Conservation (phyloP, 305 asterid genomes). For the Fraxinus latifolia region DNA sequence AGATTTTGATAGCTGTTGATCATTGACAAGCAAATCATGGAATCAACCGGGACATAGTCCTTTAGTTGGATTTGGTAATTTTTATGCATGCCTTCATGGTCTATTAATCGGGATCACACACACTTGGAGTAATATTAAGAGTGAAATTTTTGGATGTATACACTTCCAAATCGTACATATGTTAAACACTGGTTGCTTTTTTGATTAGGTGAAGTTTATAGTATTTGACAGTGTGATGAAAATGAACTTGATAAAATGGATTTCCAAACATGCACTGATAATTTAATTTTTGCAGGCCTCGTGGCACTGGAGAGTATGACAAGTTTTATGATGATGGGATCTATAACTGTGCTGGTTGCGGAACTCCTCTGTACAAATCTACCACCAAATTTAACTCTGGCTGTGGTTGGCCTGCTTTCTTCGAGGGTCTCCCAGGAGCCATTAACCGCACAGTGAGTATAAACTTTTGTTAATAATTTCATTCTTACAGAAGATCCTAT, state of each 20-base stretch:
- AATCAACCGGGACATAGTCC: not conserved
- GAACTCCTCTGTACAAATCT: constrained; percentile 70
- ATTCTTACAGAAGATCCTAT: not conserved
- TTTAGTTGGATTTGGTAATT: not conserved
- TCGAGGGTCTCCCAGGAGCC: constrained; percentile 63
- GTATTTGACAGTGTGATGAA: not conserved
- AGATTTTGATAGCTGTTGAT: not conserved
- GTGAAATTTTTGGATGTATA: not conserved
- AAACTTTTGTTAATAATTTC: no score
- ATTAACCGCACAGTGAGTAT: constrained; percentile 58
- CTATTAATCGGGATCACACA: not conserved
- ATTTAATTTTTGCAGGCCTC: constrained; percentile 34
- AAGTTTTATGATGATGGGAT: constrained; percentile 58
- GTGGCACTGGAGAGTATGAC: constrained; percentile 74
- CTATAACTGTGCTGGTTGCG: constrained; percentile 65
- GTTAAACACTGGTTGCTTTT: not conserved
- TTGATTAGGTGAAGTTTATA: not conserved
- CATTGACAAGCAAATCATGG: not conserved
- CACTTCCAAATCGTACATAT: not conserved
- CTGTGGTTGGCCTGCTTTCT: constrained; percentile 93
- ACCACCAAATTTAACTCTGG: constrained; percentile 73
- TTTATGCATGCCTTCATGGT: not conserved
- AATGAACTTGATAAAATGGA: not conserved
- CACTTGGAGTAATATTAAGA: not conserved
- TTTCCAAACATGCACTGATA: not conserved